Base-by-base conservation (phyloP, 805 yeast genomes). In the Candida dajiaensis region DNA sequence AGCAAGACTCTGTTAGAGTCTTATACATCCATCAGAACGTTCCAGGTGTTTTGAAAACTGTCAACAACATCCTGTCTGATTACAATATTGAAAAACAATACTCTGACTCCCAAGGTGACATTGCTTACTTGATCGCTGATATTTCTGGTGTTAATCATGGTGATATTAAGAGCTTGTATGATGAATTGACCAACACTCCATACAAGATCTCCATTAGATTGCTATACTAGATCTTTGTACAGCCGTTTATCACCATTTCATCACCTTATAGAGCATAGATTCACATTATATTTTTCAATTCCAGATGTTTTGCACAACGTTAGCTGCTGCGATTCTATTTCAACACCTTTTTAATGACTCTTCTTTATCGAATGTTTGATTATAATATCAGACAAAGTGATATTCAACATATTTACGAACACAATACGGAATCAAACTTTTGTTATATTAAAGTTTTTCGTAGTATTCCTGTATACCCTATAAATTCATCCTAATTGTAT, bases 81-180 rank as follows among this genome's bases (percentile, higher is more conserved):
- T 90, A 94, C 77, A 94, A 94, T 71, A 94, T 94, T 69, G 97
- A 90, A 71, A 92, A 94, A 71, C 99, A 94, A 74, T 94, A 82
- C 72, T 85, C 97, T n/a, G 98, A 94, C 67, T 89, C 97, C 22
- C 81, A 86, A 64, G 96, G 96, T 54, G 95, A 88, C 49, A 84
- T 94, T 62, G 99, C 99, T 49, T 94, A 94, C 72, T 77, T 94
- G 68, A 90, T 94, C 95, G 97, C 98, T 36, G 99, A 94, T 70
- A 88, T 94, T 61, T 78, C 94, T 37, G 86, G 86, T 54, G 97
- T 92, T 45, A 78, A 83, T 57, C 72, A 74, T 50, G 80, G 81
- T 53, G 97, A 89, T 64, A 89, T 94, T 70, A 89, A 86, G 69
- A 72, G 80, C 22, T 77, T 94, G 54, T 83, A 90, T 67, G 86